A percentile compares a stretch with the other conserved stretches of the same genome.
phyloP scores from a whole-genome alignment of 495 filamentous ascomycete species.

The Jackrogersella multiformis region DNA sequence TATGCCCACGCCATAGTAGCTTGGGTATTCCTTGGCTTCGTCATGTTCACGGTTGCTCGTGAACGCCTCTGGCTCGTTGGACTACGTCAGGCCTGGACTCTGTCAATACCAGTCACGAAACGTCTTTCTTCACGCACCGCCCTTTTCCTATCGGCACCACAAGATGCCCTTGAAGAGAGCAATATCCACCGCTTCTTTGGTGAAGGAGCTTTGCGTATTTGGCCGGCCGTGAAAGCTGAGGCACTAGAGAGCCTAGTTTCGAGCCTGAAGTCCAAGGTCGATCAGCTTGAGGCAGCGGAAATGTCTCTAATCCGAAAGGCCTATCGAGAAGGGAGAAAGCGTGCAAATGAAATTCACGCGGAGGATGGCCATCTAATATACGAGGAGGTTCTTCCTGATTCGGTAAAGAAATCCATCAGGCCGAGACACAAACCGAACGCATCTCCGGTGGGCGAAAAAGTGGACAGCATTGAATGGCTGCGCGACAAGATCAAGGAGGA shows the following conservation, averaged over 20 bases:
- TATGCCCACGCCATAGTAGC: slow-evolving; percentile 70
- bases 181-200: slow-evolving; percentile 69
- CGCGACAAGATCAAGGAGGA: slow-evolving; percentile 78
- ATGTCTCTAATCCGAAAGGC: slow-evolving; percentile 69
- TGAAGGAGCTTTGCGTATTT: slow-evolving; percentile 66
- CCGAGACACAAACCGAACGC: slow-evolving; percentile 61
- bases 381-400: slow-evolving; percentile 56
- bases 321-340: slow-evolving; percentile 63
- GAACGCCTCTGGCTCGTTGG: slow-evolving; percentile 76
- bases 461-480: slow-evolving; percentile 88
- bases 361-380: slow-evolving; percentile 62
- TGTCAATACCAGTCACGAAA: slow-evolving; percentile 71
- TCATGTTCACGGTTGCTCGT: slow-evolving; percentile 71
- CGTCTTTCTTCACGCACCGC: slow-evolving; percentile 75
- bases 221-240: slow-evolving; percentile 68
- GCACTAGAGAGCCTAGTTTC: slow-evolving; percentile 65
- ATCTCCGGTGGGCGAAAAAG: slow-evolving; percentile 65
- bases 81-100: slow-evolving; percentile 73
- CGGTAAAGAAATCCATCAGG: slow-evolving; percentile 62
- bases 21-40: slow-evolving; percentile 74
- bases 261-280: slow-evolving; percentile 66
- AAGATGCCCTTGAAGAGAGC: slow-evolving; percentile 64
- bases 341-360: slow-evolving; percentile 53
- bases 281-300: slow-evolving; percentile 72
- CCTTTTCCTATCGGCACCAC: slow-evolving; percentile 73